A percentile compares a stretch with the other conserved stretches of the same genome.
phyloP scores from a whole-genome alignment of 2,329 filamentous ascomycete genomes.

The Diaporthe humulicola region DNA sequence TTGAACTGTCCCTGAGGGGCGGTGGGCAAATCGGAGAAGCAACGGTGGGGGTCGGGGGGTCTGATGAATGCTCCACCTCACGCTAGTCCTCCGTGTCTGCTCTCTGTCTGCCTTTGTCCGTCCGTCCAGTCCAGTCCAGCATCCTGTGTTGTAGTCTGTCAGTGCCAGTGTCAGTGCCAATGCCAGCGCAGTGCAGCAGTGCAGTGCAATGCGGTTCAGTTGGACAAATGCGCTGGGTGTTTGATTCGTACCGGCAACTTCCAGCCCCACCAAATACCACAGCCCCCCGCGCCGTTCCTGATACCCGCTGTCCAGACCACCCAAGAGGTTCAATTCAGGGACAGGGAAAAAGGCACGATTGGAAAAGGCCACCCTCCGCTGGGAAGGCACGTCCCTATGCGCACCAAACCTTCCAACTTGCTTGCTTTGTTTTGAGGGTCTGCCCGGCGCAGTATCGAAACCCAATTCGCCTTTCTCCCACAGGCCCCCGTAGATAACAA shows the following conservation, averaged over 20 bases:
- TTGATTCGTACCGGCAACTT: slow-evolving; percentile 23
- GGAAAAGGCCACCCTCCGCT: not conserved
- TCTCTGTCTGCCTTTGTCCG: not conserved
- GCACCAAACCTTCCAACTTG: not conserved
- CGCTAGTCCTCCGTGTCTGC: slow-evolving; percentile 19
- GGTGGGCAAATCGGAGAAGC: slow-evolving; percentile 31
- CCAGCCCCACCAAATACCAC: slow-evolving; percentile 22
- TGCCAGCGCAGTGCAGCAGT: not conserved
- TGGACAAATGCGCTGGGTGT: not conserved
- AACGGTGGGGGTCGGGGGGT: slow-evolving; percentile 27
- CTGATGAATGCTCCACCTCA: slow-evolving; percentile 9
- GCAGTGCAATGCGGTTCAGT: not conserved
- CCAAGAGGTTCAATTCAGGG: not conserved
- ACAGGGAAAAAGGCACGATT: not conserved
- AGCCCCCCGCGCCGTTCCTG: not conserved
- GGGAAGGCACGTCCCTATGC: not conserved
- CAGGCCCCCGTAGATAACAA: not conserved
- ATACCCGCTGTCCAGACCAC: not conserved
- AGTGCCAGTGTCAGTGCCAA: not conserved
- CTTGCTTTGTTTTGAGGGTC: slow-evolving; percentile 23
- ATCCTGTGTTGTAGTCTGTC: too few species aligned
- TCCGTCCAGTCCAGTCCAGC: too few species aligned
- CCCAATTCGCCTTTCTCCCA: not conserved
- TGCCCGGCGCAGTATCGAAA: not conserved
- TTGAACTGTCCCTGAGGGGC: slow-evolving; percentile 28